Evolutionary conservation across 192 early-diverging fungal species (phyloP), one percentile per base, ranked within the genome.

Genomic region (Chytriomyces sp.): DNA sequence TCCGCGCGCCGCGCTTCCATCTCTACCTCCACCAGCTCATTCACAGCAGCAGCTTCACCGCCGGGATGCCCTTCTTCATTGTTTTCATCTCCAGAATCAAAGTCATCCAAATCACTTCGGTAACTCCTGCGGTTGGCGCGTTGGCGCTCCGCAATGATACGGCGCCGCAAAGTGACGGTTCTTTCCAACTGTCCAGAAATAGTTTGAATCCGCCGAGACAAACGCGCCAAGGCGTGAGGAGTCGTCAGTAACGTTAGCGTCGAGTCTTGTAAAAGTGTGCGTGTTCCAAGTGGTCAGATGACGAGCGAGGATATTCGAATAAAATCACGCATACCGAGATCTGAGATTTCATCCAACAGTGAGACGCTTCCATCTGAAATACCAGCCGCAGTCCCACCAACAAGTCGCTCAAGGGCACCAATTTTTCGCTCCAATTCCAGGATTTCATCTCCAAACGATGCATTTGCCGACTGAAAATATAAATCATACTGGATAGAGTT

Each of bases 241-340:
- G 69, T 72, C 50, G 69, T 72, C 23, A 72, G 53, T 9, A 72
- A 53, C 7, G 69, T 72, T 20, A 72, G 35, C 8, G 69, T 72
- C 23, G 69, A 53, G 53, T 72, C 69, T 28, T 57, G 3, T 20
- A 5, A 57, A 57, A n/a, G 53, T 13, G 20, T 57, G 35, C 35
- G 35, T 35, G 2, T 35, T 35, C 35, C 35, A 35, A 35, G 35
- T 0, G 35, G 35, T 35, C 35, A 35, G 35, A 35, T 2, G 35
- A 35, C 35, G 35, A 4, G 35, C 35, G n/a, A n/a, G n/a, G n/a
- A 35, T 35, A 35, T 35, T 35, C 16, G 53, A 2, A 1, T 1
- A 57, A 57, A 57, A 57, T 13, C 20, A 57, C 3, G 1, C 53
- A n/a, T 57, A 57, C 53, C 53, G 3, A 72, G 53, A 9, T 60